These are phyloP conservation scores for Cladosporium austrohemisphaericum DNA, from an alignment of 2,329 filamentous ascomycete species.

Conservation along the genomic window DNA sequence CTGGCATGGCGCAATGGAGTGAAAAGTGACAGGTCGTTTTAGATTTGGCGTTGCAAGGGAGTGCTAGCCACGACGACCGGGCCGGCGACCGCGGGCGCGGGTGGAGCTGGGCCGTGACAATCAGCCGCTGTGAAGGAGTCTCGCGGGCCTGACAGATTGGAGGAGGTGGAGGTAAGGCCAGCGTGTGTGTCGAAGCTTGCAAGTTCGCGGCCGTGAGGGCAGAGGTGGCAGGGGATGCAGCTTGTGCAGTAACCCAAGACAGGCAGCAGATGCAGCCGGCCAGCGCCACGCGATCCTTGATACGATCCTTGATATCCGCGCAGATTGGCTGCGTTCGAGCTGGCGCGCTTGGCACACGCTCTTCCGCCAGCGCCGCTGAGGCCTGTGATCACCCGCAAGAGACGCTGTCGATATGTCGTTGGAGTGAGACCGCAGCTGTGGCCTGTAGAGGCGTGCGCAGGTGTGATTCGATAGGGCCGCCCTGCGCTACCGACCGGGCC, in stretches of 20 bases:
- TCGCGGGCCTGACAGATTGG: slow-evolving; percentile 3
- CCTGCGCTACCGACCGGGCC: slow-evolving; percentile 2
- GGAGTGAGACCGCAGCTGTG: too few relatives aligned
- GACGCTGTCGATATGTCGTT: too few relatives aligned
- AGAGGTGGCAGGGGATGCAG: background rate
- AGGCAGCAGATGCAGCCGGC: background rate
- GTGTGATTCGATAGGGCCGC: too few relatives aligned
- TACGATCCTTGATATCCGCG: slow-evolving; percentile 1
- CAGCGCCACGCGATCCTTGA: background rate
- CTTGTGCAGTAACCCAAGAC: too few relatives aligned
- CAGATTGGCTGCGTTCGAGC: slow-evolving; percentile 7
- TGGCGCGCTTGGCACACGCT: background rate
- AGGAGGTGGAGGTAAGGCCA: too few relatives aligned
- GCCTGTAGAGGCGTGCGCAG: too few relatives aligned
- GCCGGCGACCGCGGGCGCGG: background rate
- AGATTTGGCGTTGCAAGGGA: background rate
- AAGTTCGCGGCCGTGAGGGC: too few relatives aligned
- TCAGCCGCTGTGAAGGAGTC: slow-evolving; percentile 2
- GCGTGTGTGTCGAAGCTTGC: too few relatives aligned
- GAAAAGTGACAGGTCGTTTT: background rate
- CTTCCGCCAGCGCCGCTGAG: too few relatives aligned
- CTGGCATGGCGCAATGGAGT: slow-evolving; percentile 8
- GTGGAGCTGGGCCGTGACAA: background rate
- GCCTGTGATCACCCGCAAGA: too few relatives aligned
- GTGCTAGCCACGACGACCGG: background rate